phyloP scores from a whole-genome alignment of 1,284 basidiomycete species.

The Cryptococcus jaspeensis region DNA sequence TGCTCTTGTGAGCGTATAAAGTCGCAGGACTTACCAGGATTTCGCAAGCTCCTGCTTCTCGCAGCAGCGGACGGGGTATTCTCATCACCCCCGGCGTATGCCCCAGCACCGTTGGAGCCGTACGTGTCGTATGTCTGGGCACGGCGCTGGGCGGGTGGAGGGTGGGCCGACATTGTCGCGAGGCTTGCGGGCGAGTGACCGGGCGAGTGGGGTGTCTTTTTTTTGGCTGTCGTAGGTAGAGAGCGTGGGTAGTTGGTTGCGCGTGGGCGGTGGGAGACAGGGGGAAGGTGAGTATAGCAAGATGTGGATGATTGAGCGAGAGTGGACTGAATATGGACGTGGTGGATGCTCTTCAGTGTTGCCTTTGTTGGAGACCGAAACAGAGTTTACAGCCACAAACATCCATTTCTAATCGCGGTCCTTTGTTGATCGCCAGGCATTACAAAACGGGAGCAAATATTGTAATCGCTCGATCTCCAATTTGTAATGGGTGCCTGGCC shows the following conservation, averaged over 20 bases:
- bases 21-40: conserved; percentile 22
- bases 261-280: background rate
- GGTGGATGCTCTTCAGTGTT: too few relatives aligned
- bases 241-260: background rate
- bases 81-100: conserved; percentile 6
- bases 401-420: too few relatives aligned
- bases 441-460: too few relatives aligned
- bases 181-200: too few relatives aligned
- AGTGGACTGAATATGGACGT: too few relatives aligned
- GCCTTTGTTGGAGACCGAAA: too few relatives aligned
- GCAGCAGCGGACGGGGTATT: background rate
- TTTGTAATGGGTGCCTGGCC: background rate
- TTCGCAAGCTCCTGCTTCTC: conserved; percentile 30
- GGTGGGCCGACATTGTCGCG: conserved; percentile 7
- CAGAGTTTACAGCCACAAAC: too few relatives aligned
- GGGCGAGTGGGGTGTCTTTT: too few relatives aligned
- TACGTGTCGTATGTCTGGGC: conserved; percentile 37
- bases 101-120: conserved; percentile 1
- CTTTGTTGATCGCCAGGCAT: too few relatives aligned
- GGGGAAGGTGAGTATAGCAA: background rate
- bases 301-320: too few relatives aligned
- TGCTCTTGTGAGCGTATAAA: background rate
- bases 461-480: too few relatives aligned
- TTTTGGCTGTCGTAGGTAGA: background rate
- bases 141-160: conserved; percentile 21